Evolutionary conservation across 306 rosid species (phyloP).

Genomic region (Quercus variabilis): DNA sequence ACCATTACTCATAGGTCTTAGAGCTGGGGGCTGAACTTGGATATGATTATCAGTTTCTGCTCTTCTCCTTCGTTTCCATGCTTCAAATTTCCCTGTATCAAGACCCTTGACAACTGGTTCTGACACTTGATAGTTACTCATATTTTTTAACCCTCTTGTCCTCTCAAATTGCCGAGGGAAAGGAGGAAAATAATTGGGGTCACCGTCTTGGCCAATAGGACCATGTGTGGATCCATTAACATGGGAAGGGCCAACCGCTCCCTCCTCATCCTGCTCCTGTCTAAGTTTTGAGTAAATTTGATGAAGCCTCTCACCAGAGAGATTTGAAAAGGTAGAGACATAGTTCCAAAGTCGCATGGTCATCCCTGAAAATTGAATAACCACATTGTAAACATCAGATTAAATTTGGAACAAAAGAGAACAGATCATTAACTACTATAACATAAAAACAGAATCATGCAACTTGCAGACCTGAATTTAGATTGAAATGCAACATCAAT

Average conservation of each 20-base stretch:
- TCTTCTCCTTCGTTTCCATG: constrained; percentile 91
- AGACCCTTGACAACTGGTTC: constrained; percentile 57
- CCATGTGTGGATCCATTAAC: constrained; percentile 56
- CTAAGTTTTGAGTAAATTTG: constrained; percentile 89
- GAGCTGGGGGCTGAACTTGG: constrained; percentile 59
- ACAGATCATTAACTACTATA: not conserved
- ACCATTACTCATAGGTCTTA: constrained; percentile 55
- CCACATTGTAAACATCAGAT: not conserved
- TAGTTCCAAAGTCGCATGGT: constrained; percentile 91
- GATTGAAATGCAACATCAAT: not conserved
- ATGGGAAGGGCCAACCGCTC: constrained; percentile 71
- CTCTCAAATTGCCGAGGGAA: constrained; percentile 47
- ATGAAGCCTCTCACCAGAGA: constrained; percentile 91
- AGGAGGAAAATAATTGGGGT: constrained; percentile 33
- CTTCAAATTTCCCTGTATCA: constrained; percentile 66
- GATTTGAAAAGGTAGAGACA: constrained; percentile 93
- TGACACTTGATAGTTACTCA: constrained; percentile 37
- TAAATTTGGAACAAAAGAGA: not conserved
- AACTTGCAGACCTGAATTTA: not conserved
- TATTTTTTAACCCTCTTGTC: constrained; percentile 58
- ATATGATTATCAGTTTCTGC: constrained; percentile 59
- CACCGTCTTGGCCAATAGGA: constrained; percentile 57
- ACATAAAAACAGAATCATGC: not conserved
- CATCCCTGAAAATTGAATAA: constrained; percentile 60
- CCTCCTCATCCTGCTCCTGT: constrained; percentile 73